A percentile compares a stretch with the other conserved stretches of the same genome.
phyloP scores from a whole-genome alignment of 169 alveolate genomes.

The Eimeria maxima region DNA sequence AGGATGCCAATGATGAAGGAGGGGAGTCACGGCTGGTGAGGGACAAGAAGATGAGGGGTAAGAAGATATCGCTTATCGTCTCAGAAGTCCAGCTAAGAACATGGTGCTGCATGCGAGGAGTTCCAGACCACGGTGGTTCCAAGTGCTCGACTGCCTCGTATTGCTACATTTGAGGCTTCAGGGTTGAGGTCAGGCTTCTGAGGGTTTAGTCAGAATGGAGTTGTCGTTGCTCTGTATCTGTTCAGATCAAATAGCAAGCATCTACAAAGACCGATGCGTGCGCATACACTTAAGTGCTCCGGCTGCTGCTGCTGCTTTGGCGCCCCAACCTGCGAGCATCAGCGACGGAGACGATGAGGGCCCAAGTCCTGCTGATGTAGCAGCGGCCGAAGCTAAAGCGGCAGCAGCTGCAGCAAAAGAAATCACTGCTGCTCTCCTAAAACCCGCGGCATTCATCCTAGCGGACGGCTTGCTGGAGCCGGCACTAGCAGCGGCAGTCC shows the following conservation, averaged over 20 bases:
- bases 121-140: neutral
- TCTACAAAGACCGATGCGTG: conserved; percentile 54
- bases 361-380: neutral
- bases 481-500: conserved; percentile 21
- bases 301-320: conserved; percentile 72
- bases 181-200: neutral
- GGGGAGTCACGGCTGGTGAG: conserved; percentile 7
- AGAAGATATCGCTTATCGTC: neutral
- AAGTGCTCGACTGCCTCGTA: neutral
- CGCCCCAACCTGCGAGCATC: conserved; percentile 35
- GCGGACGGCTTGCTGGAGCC: conserved; percentile 52
- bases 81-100: neutral
- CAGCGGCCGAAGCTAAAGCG: conserved; percentile 59
- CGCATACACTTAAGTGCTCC: conserved; percentile 48
- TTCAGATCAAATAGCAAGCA: conserved; percentile 17
- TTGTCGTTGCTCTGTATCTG: neutral
- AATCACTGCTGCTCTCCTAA: conserved; percentile 45
- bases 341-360: conserved; percentile 49
- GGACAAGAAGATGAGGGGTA: conserved; percentile 52
- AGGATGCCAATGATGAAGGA: conserved; percentile 34
- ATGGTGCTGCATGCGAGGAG: neutral
- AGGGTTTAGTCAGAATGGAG: neutral
- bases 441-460: conserved; percentile 31
- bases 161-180: neutral
- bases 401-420: conserved; percentile 55